These are phyloP conservation scores for Kluyveromyces sp. DNA, from an alignment of 1,139 yeast species.

Conservation along the genomic window DNA sequence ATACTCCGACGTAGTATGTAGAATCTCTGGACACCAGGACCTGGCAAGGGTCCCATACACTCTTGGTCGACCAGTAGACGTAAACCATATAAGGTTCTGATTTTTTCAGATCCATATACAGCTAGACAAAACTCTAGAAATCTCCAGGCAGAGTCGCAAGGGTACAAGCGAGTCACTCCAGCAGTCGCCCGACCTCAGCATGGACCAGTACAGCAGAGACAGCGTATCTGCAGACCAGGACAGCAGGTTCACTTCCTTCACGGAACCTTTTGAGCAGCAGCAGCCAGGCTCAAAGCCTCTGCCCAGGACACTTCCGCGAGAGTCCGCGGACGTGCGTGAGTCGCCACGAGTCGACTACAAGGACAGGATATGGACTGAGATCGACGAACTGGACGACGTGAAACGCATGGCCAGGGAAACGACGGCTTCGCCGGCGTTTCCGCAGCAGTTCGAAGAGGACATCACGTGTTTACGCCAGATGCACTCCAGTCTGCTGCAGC, in stretches of 20 bases:
- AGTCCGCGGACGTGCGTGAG: constrained; percentile 35
- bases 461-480: constrained; percentile 49
- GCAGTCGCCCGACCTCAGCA: too few relatives aligned
- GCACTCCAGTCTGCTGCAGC: constrained; percentile 54
- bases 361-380: constrained; percentile 81
- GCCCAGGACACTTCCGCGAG: constrained; percentile 1
- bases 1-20: not conserved
- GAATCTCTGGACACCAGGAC: too few relatives aligned
- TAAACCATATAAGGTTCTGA: too few relatives aligned
- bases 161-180: too few relatives aligned
- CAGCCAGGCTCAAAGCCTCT: not conserved
- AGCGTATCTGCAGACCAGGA: not conserved
- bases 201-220: constrained; percentile 1
- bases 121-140: too few relatives aligned
- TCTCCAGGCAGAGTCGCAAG: too few relatives aligned
- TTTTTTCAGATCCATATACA: too few relatives aligned
- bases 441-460: constrained; percentile 50
- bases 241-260: not conserved
- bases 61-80: too few relatives aligned
- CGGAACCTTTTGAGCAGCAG: not conserved
- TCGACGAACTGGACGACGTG: constrained; percentile 81
- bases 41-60: too few relatives aligned
- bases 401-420: constrained; percentile 52
- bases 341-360: constrained; percentile 51
- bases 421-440: constrained; percentile 48